phyloP scores from a whole-genome alignment of 148 eudicot species.

The Silene conica region DNA sequence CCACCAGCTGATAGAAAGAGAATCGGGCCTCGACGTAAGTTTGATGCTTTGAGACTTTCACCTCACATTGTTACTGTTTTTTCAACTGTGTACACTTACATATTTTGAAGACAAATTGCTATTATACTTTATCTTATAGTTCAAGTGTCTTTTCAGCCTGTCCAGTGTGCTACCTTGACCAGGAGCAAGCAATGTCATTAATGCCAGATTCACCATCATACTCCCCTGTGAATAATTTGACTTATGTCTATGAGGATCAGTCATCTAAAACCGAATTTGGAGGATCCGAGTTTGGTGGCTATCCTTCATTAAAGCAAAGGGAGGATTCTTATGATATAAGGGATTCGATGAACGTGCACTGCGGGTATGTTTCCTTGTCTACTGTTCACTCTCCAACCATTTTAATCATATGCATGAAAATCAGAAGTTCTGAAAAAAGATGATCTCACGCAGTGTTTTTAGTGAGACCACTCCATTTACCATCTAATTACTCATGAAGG shows the following conservation, averaged over 20 bases:
- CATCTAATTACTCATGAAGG: not conserved
- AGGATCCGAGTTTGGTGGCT: constrained; percentile 96
- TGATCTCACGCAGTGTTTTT: not conserved
- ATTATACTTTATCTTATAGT: not conserved
- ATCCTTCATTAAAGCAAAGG: constrained; percentile 87
- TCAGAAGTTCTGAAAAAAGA: no score
- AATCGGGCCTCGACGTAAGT: constrained; percentile 95
- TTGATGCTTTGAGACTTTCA: constrained; percentile 13
- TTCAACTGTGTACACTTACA: not conserved
- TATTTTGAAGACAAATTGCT: constrained; percentile 5
- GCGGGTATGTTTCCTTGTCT: constrained; percentile 61
- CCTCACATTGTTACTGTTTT: constrained; percentile 2
- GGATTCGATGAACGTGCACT: constrained; percentile 89
- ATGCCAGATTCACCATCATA: constrained; percentile 86
- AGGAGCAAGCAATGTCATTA: constrained; percentile 63
- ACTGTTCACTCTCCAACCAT: not conserved
- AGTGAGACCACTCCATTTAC: no score
- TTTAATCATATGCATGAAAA: not conserved
- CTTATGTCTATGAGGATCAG: constrained; percentile 69
- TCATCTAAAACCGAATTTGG: constrained; percentile 79
- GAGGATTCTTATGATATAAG: constrained; percentile 73
- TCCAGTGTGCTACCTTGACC: constrained; percentile 93
- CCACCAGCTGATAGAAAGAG: constrained; percentile 91
- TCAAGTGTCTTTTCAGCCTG: constrained; percentile 57
- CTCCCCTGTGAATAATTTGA: constrained; percentile 67